Evolutionary conservation across 2,329 filamentous ascomycete genomes (phyloP).

Genomic region (Dactylellina drechsleri): DNA sequence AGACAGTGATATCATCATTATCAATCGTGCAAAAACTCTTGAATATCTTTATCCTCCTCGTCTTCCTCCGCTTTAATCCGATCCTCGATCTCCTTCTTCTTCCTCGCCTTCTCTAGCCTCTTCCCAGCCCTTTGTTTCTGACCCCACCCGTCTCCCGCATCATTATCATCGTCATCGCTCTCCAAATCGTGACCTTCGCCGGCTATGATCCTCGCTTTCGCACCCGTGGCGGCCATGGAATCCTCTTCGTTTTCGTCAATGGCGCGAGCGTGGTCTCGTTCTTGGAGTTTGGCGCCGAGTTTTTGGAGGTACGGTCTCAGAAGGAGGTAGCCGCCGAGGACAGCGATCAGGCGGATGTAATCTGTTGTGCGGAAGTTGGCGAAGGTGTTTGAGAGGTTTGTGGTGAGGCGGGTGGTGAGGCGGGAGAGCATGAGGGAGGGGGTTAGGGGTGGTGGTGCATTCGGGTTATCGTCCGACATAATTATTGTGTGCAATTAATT

Average conservation of each 20-base stretch:
- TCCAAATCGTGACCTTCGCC: constrained; percentile 69
- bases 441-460: constrained; percentile 18
- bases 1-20: not conserved
- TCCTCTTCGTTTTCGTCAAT: constrained; percentile 62
- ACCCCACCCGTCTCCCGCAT: constrained; percentile 69
- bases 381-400: constrained; percentile 54
- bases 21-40: constrained; percentile 40
- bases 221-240: constrained; percentile 61
- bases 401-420: constrained; percentile 31
- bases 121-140: constrained; percentile 76
- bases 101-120: constrained; percentile 74
- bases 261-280: constrained; percentile 70
- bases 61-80: constrained; percentile 63
- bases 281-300: constrained; percentile 71
- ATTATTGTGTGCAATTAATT: not conserved
- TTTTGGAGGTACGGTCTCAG: constrained; percentile 79
- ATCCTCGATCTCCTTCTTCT: constrained; percentile 77
- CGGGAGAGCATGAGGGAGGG: constrained; percentile 33
- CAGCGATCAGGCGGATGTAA: constrained; percentile 73
- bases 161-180: constrained; percentile 67
- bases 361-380: constrained; percentile 51
- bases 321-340: constrained; percentile 78
- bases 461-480: constrained; percentile 25
- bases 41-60: constrained; percentile 37
- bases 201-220: constrained; percentile 65